Evolutionary conservation across 2,329 filamentous ascomycete species (phyloP), one percentile per base, ranked within the genome.

Genomic region (Ambrosiella cleistominuta): DNA sequence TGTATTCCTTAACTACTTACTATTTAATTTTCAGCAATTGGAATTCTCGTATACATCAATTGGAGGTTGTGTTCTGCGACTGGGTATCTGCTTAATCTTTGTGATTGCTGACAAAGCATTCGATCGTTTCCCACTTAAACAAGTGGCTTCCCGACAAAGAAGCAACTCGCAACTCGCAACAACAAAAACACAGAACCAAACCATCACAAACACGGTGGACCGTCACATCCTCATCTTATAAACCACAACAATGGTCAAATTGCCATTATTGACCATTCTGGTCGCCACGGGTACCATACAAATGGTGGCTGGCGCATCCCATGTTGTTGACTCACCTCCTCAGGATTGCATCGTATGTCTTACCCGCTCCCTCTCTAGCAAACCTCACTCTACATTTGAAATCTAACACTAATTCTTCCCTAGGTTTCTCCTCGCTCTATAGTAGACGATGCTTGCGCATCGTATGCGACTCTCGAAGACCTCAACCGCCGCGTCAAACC

Each of bases 371-470:
- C 39, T 36, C 47, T 27, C 19, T 27, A 7, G 15, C 2, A 40
- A 15, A 13, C 47, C 11, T 35, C 8, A 35, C 35, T 51, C 19
- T 12, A 51, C 17, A n/a, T 1, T 12, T 51, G 11, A 7, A 35
- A 35, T 13, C 17, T 44, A 70, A 77, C 67, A 62, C 61, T 56
- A 61, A 62, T 36, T 59, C 60, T 63, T 50, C 65, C 66, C 62
- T 75, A 95, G 88, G 86, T 95, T 65, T 88, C 93, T 47, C 88
- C 90, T 15, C 83, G 84, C 64, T 81, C 88, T 61, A 94, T 93
- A 66, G 89, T 98, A 42, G 87, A 86, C 49, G 93, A 98, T 70
- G 89, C 93, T 54, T 97, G 93, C 72, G 88, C 88, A 62, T 95
- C 91, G 58, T 98, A 95, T 71, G 83, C 84, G 58, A 89, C 88